Evolutionary conservation across 1,139 yeast genomes (phyloP), one percentile per base, ranked within the genome.

Genomic region (Blastobotrys serpentis): DNA sequence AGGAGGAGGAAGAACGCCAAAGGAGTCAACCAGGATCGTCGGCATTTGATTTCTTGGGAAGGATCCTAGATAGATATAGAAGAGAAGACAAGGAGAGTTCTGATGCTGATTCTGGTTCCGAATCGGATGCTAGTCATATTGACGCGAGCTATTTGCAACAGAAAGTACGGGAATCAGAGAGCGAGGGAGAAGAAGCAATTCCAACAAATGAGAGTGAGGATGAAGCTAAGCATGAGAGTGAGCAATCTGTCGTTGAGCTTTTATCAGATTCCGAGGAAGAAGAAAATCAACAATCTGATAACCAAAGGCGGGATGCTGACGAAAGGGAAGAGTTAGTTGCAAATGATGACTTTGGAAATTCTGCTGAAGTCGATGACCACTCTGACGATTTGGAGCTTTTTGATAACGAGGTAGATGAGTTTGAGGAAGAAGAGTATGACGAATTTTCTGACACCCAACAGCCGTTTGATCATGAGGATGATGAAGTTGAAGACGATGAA

Each of bases 31-130:
- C 26, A n/a, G 34, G 26, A 45, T 59, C 37, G 59, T 63, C 44
- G 68, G 5, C 70, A 11, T 76, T 77, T 52, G 69, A 66, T 25
- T 68, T 65, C 52, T 66, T 77, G 46, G 75, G 70, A 8, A 46
- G 53, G 3, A 50, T 67, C 2, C 50, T 73, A 34, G 52, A 59
- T 8, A 43, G 49, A 8, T 34, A 52, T 17, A 43, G 52, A 36
- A 42, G 19, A 51, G 47, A 26, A 38, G 61, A 44, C 48, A 61
- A 2, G 49, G 36, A 16, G 5, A 39, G 37, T 22, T 21, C 37
- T 39, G 45, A 33, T 4, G 37, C 13, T 29, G 13, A 14, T 14
- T 29, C 32, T 29, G 32, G 41, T n/a, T 58, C 36, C 44, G 53
- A 43, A 17, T 58, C 36, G 44, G 53, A 43, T 21, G 50, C 29